Conservation (phyloP, 2,329 filamentous ascomycete species). For the Raffaelea arxii region DNA sequence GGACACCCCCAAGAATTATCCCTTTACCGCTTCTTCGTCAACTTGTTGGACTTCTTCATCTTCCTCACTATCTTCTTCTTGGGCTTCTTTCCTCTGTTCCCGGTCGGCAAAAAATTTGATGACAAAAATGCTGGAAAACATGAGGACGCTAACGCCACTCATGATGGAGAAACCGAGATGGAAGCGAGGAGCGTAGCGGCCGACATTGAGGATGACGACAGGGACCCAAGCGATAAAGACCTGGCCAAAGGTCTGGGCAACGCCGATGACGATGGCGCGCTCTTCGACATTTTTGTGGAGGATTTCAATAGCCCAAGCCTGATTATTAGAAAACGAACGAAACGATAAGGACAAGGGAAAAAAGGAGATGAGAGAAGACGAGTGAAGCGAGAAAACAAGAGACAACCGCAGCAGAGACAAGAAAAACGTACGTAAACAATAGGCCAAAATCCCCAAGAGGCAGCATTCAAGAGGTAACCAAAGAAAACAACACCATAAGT, state of each 20-base stretch:
- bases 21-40: no score
- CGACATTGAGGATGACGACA: background rate
- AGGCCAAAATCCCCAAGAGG: no score
- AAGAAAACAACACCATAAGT: background rate
- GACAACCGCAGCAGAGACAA: no score
- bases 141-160: background rate
- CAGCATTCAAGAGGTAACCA: slow-evolving; percentile 1
- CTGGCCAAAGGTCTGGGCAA: background rate
- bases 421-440: no score
- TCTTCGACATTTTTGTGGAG: background rate
- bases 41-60: no score
- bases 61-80: no score
- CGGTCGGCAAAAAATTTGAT: background rate
- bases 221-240: background rate
- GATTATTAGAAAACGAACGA: no score
- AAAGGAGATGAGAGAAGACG: no score
- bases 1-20: no score
- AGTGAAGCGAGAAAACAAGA: no score
- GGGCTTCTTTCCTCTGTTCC: background rate
- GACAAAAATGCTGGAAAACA: background rate
- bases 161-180: background rate
- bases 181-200: background rate
- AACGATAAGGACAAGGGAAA: no score
- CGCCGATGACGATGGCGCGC: background rate
- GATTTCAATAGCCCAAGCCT: background rate